Base-by-base conservation (phyloP, 306 rosid species). In the Morella rubra region DNA sequence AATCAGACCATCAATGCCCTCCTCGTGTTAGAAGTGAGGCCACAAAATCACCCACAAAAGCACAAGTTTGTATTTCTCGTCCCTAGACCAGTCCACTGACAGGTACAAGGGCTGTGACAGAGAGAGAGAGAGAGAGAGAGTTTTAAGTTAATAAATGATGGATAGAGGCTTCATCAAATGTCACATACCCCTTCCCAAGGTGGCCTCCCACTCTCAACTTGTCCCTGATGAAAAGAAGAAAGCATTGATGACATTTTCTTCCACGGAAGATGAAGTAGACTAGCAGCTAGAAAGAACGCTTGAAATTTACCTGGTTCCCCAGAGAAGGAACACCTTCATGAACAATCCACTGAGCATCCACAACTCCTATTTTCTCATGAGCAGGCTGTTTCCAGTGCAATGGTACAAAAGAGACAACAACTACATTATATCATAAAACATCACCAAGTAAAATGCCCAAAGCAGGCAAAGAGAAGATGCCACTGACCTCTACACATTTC, bases 311-410 rank as follows among this genome's bases (percentile, higher is more conserved):
- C 86, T 94, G 97, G 79, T 81, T 86, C 70, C 95, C 96, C 16
- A 94, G 97, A 69, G 97, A 89, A 55, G 97, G 97, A 78, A 92
- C 86, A 40, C 90, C 73, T 85, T 91, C 90, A 79, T 94, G 98
- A 69, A 91, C 79, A 79, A 94, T 69, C 98, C 98, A 94, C 22
- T 94, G 97, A 69, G 88, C 53, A 77, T 91, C 98, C 24, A 94
- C 96, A 20, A 94, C 97, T 75, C 98, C 98, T 80, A 94, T 91
- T 83, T 87, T 90, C 86, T 90, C 82, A 83, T 89, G 91, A 8
- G 97, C 85, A 56, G 89, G 88, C 96, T 94, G 84, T 56, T 70
- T 77, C 59, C 82, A 76, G 71, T 49, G 51, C 40, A 80, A 51
- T 75, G 47, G 60, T 44, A 4, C 12, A 59, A 65, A 69, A 52